phyloP scores from a whole-genome alignment of 345 rosid genomes.

The Gossypium australe region DNA sequence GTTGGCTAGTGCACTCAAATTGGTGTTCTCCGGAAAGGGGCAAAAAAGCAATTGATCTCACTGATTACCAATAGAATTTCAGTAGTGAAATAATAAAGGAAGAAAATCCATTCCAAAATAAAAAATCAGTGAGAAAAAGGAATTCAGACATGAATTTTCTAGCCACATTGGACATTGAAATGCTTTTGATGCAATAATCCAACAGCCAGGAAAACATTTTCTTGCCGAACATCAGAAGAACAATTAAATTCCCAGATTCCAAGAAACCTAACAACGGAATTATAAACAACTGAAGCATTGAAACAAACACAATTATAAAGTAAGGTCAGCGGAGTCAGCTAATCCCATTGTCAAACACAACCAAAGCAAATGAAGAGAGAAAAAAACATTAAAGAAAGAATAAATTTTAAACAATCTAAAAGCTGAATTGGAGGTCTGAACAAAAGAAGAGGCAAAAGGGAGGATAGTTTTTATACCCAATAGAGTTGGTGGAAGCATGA shows the following conservation, averaged over 20 bases:
- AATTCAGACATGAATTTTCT: background rate
- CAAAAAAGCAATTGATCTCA: background rate
- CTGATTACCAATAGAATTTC: background rate
- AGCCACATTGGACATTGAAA: background rate
- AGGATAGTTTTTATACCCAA: conserved; percentile 34
- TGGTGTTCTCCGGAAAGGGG: background rate
- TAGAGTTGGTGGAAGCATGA: conserved; percentile 35
- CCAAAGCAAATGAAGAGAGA: background rate
- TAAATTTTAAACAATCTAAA: background rate
- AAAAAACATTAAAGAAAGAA: too few relatives aligned
- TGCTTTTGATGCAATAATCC: background rate
- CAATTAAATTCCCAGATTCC: background rate
- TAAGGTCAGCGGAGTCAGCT: background rate
- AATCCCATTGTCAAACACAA: background rate
- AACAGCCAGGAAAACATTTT: background rate
- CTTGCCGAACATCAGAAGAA: background rate
- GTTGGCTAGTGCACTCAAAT: background rate
- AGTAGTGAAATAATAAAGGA: background rate
- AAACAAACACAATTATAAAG: background rate
- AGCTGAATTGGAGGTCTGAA: conserved; percentile 7
- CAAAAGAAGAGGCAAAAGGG: conserved; percentile 13
- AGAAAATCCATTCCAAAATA: background rate
- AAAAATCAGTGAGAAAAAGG: background rate
- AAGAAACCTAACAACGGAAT: background rate
- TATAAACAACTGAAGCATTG: background rate